Evolutionary conservation across 768 basidiomycete species (phyloP).

Genomic region (Russula abietina): DNA sequence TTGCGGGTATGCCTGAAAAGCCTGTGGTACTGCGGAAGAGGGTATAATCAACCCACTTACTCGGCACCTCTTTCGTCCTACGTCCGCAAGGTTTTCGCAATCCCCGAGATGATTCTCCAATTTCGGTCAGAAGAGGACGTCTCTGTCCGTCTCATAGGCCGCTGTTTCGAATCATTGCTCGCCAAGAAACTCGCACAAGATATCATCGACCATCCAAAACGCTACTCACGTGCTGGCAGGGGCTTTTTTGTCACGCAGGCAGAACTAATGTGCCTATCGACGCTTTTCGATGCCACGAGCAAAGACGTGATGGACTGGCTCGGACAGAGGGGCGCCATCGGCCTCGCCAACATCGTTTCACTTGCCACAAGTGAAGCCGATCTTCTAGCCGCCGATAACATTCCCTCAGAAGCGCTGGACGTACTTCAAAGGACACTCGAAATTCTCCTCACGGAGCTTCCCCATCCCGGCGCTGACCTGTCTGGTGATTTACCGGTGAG

Average conservation of each 20-base stretch:
- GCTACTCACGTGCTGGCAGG: not conserved
- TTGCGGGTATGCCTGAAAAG: not conserved
- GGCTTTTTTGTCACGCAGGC: not conserved
- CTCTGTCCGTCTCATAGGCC: not conserved
- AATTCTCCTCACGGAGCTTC: not conserved
- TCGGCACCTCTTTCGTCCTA: not conserved
- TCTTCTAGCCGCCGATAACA: not conserved
- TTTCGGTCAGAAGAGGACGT: not conserved
- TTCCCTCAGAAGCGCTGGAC: not conserved
- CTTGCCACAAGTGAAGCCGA: not conserved
- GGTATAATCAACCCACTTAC: not conserved
- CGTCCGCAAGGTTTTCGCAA: not conserved
- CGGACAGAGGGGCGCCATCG: not conserved
- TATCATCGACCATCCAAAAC: not conserved
- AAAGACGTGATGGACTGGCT: not conserved
- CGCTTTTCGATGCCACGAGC: not conserved
- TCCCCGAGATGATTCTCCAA: not conserved
- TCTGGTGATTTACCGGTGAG: not conserved
- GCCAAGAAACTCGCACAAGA: not conserved
- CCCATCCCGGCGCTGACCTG: not conserved
- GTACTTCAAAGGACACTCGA: not conserved
- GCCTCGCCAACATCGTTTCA: slow-evolving; percentile 1
- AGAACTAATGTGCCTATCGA: not conserved
- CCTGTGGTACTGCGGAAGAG: slow-evolving; percentile 6
- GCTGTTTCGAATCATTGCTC: not conserved